Base-by-base conservation (phyloP, 2,329 filamentous ascomycete species). In the Apiospora kogelbergensis region DNA sequence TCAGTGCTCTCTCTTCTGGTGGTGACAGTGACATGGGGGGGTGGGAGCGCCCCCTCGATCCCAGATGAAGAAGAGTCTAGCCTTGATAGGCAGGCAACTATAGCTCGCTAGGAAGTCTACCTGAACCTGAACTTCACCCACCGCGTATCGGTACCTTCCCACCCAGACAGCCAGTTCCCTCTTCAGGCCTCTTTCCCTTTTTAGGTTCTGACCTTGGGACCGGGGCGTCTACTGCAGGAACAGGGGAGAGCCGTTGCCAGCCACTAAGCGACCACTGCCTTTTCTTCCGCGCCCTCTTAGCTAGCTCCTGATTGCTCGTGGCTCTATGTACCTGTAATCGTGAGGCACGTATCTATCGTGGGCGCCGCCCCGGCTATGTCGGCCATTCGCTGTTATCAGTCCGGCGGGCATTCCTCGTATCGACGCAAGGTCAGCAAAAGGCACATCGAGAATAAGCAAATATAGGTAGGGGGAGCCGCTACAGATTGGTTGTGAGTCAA, bases 161-260 rank as follows among this genome's bases (percentile, higher is more conserved):
- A 1, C 6, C 22, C 22, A 2, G 11, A 1, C 20, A 60, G 26
- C 2, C 26, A 30, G 20, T 20, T 6, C 1, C 10, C 26, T 57
- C 6, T 30, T 41, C 40, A 15, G 13, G 33, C n/a, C 20, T 60
- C 53, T 60, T 60, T 60, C 53, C 53, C 53, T 60, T 33, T 60
- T 60, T 60, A 60, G 53, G 53, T 60, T 60, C 53, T 60, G 53
- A 60, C 30, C 30, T 13, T 57, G 2, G 5, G 15, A 57, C 26
- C n/a, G 30, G 30, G 26, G 60, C 2, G 10, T 22, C 60, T 64
- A 64, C 63, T 65, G 63, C 63, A 65, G 63, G 63, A 65, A 65
- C 63, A 42, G 63, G 63, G 63, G 40, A 30, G 13, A n/a, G 26
- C 63, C 63, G 63, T 65, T 65, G 63, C 40, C 37, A 65, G 40